Conservation (phyloP, 805 yeast species). For the Candida nonsorbophila region DNA sequence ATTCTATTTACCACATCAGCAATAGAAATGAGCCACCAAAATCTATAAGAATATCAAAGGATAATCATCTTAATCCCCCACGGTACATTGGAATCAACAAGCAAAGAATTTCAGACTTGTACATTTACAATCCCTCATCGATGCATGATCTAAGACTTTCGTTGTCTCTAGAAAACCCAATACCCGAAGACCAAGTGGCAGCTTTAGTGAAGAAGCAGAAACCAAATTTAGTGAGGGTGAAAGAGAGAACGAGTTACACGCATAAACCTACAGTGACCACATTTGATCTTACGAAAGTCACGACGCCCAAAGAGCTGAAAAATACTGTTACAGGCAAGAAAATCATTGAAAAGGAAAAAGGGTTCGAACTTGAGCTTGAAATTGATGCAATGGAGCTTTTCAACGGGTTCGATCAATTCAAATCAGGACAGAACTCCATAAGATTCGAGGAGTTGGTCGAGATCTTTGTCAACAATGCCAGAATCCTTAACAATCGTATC, state of each 20-base stretch:
- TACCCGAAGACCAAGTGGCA: constrained; percentile 52
- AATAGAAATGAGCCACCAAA: constrained; percentile 61
- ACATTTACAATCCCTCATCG: constrained; percentile 69
- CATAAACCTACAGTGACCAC: constrained; percentile 70
- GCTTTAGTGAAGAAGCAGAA: constrained; percentile 43
- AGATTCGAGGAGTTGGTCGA: constrained; percentile 42
- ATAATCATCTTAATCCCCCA: constrained; percentile 52
- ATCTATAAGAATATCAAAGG: constrained; percentile 61
- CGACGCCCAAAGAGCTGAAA: constrained; percentile 28
- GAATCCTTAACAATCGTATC: constrained; percentile 39
- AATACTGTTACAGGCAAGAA: constrained; percentile 31
- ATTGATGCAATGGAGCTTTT: constrained; percentile 34
- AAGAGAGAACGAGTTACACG: constrained; percentile 67
- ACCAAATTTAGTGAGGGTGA: constrained; percentile 57
- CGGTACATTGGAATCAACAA: constrained; percentile 71
- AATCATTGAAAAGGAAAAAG: constrained; percentile 28
- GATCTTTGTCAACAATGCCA: constrained; percentile 38
- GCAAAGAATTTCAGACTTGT: constrained; percentile 65
- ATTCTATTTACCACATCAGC: constrained; percentile 57
- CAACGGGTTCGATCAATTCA: constrained; percentile 35
- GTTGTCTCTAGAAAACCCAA: constrained; percentile 72
- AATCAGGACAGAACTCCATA: constrained; percentile 30
- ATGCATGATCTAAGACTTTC: constrained; percentile 74
- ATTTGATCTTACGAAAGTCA: constrained; percentile 66
- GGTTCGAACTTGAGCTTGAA: constrained; percentile 37